These are phyloP conservation scores for Sindora glabra DNA, from an alignment of 306 rosid genomes.

Conservation along the genomic window DNA sequence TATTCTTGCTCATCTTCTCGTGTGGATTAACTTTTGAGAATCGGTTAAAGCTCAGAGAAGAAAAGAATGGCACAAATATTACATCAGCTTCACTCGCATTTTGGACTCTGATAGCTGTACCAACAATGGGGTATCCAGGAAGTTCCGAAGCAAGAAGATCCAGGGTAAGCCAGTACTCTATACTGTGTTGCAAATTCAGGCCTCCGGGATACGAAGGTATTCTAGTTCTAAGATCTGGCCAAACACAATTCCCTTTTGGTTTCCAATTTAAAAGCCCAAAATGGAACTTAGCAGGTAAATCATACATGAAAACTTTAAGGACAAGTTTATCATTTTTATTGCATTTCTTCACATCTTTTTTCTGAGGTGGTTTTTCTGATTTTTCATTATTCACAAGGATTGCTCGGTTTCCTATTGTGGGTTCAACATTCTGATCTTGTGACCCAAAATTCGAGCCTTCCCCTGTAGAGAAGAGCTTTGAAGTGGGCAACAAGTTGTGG, in stretches of 20 bases:
- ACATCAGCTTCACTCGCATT: slow-evolving; percentile 65
- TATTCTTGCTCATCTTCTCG: slow-evolving; percentile 41
- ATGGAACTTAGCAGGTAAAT: slow-evolving; percentile 58
- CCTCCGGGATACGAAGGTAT: slow-evolving; percentile 68
- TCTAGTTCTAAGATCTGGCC: slow-evolving; percentile 52
- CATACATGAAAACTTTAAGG: slow-evolving; percentile 68
- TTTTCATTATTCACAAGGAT: slow-evolving; percentile 33
- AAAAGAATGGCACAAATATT: slow-evolving; percentile 70
- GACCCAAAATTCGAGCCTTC: too few species aligned
- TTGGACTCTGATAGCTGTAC: slow-evolving; percentile 44
- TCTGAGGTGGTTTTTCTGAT: not conserved
- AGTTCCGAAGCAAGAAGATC: slow-evolving; percentile 70
- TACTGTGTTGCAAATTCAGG: slow-evolving; percentile 72
- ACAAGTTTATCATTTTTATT: slow-evolving; percentile 2
- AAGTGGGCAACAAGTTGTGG: slow-evolving; percentile 31
- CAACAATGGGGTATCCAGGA: too few species aligned
- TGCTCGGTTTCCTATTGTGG: slow-evolving; percentile 32
- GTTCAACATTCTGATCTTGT: slow-evolving; percentile 9
- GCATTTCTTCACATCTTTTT: slow-evolving; percentile 23
- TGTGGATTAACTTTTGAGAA: slow-evolving; percentile 28
- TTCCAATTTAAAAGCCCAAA: slow-evolving; percentile 67
- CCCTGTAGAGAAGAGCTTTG: slow-evolving; percentile 21
- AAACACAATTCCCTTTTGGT: slow-evolving; percentile 29
- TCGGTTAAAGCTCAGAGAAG: slow-evolving; percentile 63
- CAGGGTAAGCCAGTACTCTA: slow-evolving; percentile 78